Conservation (phyloP, 148 eudicot genomes). For the Fagopyrum tataricum region DNA sequence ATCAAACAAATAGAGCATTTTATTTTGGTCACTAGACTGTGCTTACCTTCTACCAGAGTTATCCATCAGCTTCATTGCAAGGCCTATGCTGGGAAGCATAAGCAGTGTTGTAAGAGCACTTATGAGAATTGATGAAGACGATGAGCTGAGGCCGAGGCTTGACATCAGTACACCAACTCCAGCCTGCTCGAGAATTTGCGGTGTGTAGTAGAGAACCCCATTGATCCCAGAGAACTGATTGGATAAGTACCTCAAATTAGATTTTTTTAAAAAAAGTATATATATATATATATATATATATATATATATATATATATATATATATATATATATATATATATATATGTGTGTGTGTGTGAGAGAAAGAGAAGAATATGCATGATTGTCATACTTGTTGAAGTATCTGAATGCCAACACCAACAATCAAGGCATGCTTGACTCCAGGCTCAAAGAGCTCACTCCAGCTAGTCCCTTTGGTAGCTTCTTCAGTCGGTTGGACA, state of each 20-base stretch:
- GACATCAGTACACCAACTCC: constrained; percentile 66
- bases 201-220: constrained; percentile 71
- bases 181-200: constrained; percentile 68
- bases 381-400: constrained; percentile 56
- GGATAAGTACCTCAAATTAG: too few species aligned
- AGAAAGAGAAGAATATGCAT: too few species aligned
- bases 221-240: constrained; percentile 34
- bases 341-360: too few species aligned
- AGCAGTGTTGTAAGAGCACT: constrained; percentile 60
- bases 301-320: too few species aligned
- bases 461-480: constrained; percentile 47
- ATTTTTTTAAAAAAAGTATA: too few species aligned
- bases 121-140: constrained; percentile 62
- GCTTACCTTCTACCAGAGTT: constrained; percentile 63
- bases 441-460: constrained; percentile 73
- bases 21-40: too few species aligned
- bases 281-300: too few species aligned
- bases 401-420: constrained; percentile 64
- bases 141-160: constrained; percentile 45
- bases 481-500: constrained; percentile 36
- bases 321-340: too few species aligned
- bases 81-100: constrained; percentile 66
- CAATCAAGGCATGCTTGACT: constrained; percentile 66
- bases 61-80: constrained; percentile 82
- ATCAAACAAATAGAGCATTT: too few species aligned